Evolutionary conservation across 768 basidiomycete genomes (phyloP), one percentile per base, ranked within the genome.

Genomic region (Phaeotremella fagi): DNA sequence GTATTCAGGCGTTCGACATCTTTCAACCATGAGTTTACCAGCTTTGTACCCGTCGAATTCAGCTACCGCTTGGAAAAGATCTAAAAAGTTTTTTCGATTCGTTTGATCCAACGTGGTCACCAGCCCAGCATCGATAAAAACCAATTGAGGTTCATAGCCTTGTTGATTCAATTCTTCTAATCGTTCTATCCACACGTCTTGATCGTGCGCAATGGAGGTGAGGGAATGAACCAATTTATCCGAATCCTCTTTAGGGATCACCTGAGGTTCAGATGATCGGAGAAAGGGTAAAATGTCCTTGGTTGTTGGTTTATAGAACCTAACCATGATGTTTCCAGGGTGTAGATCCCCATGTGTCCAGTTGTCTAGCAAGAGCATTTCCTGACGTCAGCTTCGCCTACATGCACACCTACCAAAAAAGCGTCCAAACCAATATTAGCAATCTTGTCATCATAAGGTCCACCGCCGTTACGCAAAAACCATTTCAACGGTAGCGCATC

Each of bases 291-390:
- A 75, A 36, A 88, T 77, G 62, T 83, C 79, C 38, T 78, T 75
- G 0, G 88, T 86, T 0, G 83, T 81, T 7, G 86, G 82, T 71
- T 87, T 88, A 68, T 83, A 85, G 77, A 98, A 98, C 71, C 94
- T 95, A 78, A 99, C 83, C 85, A 95, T 88, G 75, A 97, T 92
- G 72, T 98, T 98, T 26, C 94, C 94, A 2, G 71, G 75, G 60
- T 78, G 77, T 12, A 78, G 66, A 59, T 78, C 78, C 18, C 77
- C 71, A 63, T 98, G 95, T 9, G 94, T 90, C 75, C 95, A 99
- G 75, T 99, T 98, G 75, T 99, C 95, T 41, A 99, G 78, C 1
- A 99, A 78, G 18, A 99, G 82, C 95, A 99, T 99, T 76, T 97
- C 90, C 90, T 97, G 64, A 44, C 48, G 16, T 50, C 25, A 38